Percentiles rank a stretch among this genome's conserved stretches.
Conservation (phyloP, 306 rosid genomes). For the Leucaena leucocephala region DNA sequence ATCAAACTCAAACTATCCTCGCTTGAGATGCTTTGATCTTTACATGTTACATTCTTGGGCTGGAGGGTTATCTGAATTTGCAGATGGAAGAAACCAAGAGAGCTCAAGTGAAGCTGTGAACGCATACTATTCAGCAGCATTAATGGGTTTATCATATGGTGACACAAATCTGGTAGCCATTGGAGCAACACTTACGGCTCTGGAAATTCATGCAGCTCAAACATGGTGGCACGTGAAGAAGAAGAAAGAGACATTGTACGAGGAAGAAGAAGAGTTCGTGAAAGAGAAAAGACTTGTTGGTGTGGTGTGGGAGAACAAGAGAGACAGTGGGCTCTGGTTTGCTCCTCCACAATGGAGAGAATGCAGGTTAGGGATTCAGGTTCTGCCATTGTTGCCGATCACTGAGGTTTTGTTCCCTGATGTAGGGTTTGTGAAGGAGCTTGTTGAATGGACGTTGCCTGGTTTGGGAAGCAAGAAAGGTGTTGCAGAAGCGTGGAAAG, state of each 20-base stretch:
- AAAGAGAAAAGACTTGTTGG: slow-evolving; percentile 66
- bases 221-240: slow-evolving; percentile 88
- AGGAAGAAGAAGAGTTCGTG: slow-evolving; percentile 60
- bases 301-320: slow-evolving; percentile 78
- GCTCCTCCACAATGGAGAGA: slow-evolving; percentile 83
- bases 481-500: slow-evolving; percentile 92
- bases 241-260: slow-evolving; percentile 57
- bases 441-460: slow-evolving; percentile 78
- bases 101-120: slow-evolving; percentile 85
- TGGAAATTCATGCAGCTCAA: slow-evolving; percentile 73
- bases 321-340: slow-evolving; percentile 92
- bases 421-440: slow-evolving; percentile 60
- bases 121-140: slow-evolving; percentile 81
- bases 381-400: slow-evolving; percentile 73
- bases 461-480: slow-evolving; percentile 63
- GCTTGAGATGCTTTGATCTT: slow-evolving; percentile 74
- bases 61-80: slow-evolving; percentile 76
- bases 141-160: slow-evolving; percentile 79
- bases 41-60: slow-evolving; percentile 91
- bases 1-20: slow-evolving; percentile 54
- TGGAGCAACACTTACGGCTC: slow-evolving; percentile 66
- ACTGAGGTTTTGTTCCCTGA: slow-evolving; percentile 67
- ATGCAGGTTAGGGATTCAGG: slow-evolving; percentile 78
- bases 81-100: slow-evolving; percentile 87
- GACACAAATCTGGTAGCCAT: slow-evolving; percentile 57